Percentiles rank a stretch among this genome's conserved stretches.
phyloP scores from a whole-genome alignment of 2,329 filamentous ascomycete species.

The Alternaria arborescens region DNA sequence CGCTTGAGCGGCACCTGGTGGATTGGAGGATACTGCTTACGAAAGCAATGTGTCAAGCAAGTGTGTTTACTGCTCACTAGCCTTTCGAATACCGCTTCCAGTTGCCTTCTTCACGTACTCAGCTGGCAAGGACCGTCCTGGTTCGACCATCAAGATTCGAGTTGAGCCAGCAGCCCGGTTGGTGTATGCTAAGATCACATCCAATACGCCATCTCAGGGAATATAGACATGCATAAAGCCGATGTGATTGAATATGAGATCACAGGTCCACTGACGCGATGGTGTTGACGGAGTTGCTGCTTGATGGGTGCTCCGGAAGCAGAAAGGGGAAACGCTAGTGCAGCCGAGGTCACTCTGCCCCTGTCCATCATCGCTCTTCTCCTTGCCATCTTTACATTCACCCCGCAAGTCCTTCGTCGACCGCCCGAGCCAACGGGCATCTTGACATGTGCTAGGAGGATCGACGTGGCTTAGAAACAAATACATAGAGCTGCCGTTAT shows the following conservation, averaged over 20 bases:
- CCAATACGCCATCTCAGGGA: conserved; percentile 10
- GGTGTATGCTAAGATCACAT: conserved; percentile 10
- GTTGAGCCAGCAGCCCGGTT: conserved; percentile 6
- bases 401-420: background rate
- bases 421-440: background rate
- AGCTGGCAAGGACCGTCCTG: background rate
- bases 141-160: conserved; percentile 45
- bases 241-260: conserved; percentile 6
- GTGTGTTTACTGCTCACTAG: background rate
- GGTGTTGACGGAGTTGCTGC: conserved; percentile 10
- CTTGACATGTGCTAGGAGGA: background rate
- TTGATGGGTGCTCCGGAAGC: conserved; percentile 8
- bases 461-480: background rate
- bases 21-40: background rate
- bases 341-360: conserved; percentile 12
- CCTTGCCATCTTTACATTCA: background rate
- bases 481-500: background rate
- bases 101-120: background rate
- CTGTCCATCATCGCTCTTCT: conserved; percentile 1
- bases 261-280: background rate
- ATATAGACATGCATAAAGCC: conserved; percentile 10
- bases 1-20: background rate
- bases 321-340: conserved; percentile 23
- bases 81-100: background rate
- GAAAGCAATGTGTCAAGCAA: background rate